Percentiles rank a stretch among this genome's conserved stretches.
Conservation (phyloP, 1,284 basidiomycete genomes). For the Tilletia indica region DNA sequence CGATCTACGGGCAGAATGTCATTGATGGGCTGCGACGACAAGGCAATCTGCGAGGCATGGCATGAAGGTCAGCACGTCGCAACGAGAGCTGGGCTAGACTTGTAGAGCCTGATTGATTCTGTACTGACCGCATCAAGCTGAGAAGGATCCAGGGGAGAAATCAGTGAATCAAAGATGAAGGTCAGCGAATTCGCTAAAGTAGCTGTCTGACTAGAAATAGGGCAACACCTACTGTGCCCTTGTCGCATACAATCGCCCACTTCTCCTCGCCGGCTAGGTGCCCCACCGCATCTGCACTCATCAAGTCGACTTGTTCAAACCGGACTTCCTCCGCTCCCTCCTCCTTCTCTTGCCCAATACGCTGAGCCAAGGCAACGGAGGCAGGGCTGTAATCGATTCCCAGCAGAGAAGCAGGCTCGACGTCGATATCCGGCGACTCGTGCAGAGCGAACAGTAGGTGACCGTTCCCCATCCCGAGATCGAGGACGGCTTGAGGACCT, state of each 20-base stretch:
- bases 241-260: slow-evolving; percentile 57
- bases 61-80: background rate
- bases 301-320: slow-evolving; percentile 53
- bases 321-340: slow-evolving; percentile 41
- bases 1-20: slow-evolving; percentile 64
- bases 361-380: slow-evolving; percentile 62
- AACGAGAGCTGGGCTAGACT: no score
- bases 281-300: slow-evolving; percentile 29
- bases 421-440: slow-evolving; percentile 64
- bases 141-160: slow-evolving; percentile 54
- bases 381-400: slow-evolving; percentile 80
- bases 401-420: slow-evolving; percentile 62
- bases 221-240: slow-evolving; percentile 39
- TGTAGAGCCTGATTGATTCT: background rate
- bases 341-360: slow-evolving; percentile 39
- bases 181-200: no score
- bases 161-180: no score
- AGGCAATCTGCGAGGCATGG: slow-evolving; percentile 63
- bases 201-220: background rate
- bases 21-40: slow-evolving; percentile 66
- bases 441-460: slow-evolving; percentile 71
- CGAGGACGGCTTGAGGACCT: slow-evolving; percentile 29
- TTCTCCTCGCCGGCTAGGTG: slow-evolving; percentile 23
- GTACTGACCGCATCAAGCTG: slow-evolving; percentile 70
- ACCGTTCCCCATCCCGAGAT: slow-evolving; percentile 80